Evolutionary conservation across 2,329 filamentous ascomycete genomes (phyloP).

Genomic region (Xylogone sp.): DNA sequence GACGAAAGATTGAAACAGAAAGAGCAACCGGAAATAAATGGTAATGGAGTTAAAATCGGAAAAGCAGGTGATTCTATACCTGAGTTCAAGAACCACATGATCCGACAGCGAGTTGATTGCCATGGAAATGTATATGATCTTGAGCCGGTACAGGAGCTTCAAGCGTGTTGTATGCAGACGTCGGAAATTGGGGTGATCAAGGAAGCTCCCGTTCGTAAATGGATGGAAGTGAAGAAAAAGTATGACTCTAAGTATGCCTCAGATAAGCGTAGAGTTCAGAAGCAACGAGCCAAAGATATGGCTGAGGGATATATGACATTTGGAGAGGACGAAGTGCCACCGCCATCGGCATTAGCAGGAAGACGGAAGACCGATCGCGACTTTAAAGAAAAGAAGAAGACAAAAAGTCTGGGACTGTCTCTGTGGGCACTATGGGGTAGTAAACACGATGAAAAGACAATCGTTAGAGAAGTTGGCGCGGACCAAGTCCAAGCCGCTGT

Average conservation of each 20-base stretch:
- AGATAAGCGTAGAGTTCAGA: conserved; percentile 68
- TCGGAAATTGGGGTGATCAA: conserved; percentile 76
- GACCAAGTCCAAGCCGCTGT: conserved; percentile 32
- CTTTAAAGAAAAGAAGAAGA: conserved; percentile 48
- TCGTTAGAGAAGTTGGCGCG: conserved; percentile 54
- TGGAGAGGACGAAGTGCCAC: conserved; percentile 69
- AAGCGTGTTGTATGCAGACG: conserved; percentile 58
- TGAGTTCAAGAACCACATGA: conserved; percentile 80
- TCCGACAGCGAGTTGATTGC: conserved; percentile 79
- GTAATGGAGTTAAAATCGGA: conserved; percentile 52
- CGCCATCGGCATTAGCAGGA: conserved; percentile 78
- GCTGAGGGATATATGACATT: conserved; percentile 68
- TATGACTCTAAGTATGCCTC: conserved; percentile 72
- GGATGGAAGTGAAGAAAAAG: conserved; percentile 69
- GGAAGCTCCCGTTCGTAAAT: conserved; percentile 73
- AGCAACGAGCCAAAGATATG: conserved; percentile 69
- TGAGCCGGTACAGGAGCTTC: conserved; percentile 58
- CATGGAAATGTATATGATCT: conserved; percentile 73
- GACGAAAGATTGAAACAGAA: conserved; percentile 27
- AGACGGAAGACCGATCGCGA: conserved; percentile 50
- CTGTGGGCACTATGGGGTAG: conserved; percentile 88
- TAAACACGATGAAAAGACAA: conserved; percentile 77
- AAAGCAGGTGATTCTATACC: conserved; percentile 82
- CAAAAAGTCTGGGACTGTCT: conserved; percentile 70
- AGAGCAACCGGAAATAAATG: conserved; percentile 1